Conservation (phyloP, 768 basidiomycete species). For the Podaxis pistillaris region DNA sequence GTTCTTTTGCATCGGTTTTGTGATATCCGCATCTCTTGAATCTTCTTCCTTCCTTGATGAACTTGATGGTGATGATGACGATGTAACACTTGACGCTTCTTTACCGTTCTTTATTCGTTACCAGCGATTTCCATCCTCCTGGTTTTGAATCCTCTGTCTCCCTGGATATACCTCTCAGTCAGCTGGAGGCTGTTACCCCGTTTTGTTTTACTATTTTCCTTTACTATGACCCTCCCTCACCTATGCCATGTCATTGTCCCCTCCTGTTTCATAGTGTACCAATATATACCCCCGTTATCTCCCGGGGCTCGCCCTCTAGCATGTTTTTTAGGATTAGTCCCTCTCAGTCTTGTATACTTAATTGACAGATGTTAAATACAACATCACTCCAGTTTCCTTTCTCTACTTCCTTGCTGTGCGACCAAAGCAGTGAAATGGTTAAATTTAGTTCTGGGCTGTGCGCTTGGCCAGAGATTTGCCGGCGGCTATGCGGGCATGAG, state of each 20-base stretch:
- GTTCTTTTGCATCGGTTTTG: not conserved
- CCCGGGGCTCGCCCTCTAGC: not conserved
- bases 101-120: too few relatives aligned
- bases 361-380: not conserved
- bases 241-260: not conserved
- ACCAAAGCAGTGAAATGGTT: too few relatives aligned
- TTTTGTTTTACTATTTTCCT: not conserved
- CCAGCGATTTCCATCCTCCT: too few relatives aligned
- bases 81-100: too few relatives aligned
- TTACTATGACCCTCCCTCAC: not conserved
- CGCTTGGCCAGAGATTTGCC: too few relatives aligned
- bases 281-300: not conserved
- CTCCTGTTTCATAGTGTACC: constrained; percentile 4
- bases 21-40: not conserved
- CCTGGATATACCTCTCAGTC: not conserved
- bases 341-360: not conserved
- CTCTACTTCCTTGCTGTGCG: not conserved
- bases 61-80: too few relatives aligned
- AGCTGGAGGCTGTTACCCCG: not conserved
- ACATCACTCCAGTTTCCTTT: not conserved
- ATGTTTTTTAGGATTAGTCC: not conserved
- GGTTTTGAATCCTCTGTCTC: not conserved
- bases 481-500: too few relatives aligned
- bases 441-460: too few relatives aligned
- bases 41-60: too few relatives aligned